These are phyloP conservation scores for Debaryomyces nepalensis DNA, from an alignment of 1,139 yeast species.

Conservation along the genomic window DNA sequence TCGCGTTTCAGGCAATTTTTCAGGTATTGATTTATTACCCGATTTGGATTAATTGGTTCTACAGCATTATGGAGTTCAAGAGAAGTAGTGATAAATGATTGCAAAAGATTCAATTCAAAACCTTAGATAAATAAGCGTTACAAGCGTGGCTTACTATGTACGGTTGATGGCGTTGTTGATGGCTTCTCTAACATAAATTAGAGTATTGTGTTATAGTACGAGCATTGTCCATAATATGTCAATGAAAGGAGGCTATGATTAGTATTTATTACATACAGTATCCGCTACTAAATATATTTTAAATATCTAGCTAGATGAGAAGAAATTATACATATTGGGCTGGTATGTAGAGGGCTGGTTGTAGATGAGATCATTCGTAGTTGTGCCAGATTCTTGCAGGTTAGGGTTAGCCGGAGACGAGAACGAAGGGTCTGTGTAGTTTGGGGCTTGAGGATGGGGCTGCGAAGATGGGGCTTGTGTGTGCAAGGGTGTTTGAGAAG, in stretches of 20 bases:
- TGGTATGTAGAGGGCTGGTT: conserved; percentile 54
- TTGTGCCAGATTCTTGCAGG: background rate
- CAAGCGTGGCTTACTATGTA: background rate
- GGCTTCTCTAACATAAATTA: conserved; percentile 1
- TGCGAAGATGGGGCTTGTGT: conserved; percentile 1
- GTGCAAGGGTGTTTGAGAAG: background rate
- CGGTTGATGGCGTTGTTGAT: background rate
- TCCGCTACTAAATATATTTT: background rate
- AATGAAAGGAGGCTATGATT: background rate
- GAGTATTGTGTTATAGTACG: conserved; percentile 1
- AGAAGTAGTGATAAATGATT: background rate
- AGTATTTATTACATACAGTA: background rate
- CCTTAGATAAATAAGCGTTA: too few relatives aligned
- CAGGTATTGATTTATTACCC: conserved; percentile 12
- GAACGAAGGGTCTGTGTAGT: background rate
- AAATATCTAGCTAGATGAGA: conserved; percentile 24
- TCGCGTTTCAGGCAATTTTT: conserved; percentile 9
- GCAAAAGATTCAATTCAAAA: background rate
- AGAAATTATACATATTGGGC: conserved; percentile 53
- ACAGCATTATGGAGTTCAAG: background rate
- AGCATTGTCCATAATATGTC: background rate
- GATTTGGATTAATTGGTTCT: conserved; percentile 8
- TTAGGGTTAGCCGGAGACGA: background rate
- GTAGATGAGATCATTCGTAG: conserved; percentile 36
- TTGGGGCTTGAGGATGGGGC: background rate